Base-by-base conservation (phyloP, 2,329 filamentous ascomycete species). In the Penicillium sp. region DNA sequence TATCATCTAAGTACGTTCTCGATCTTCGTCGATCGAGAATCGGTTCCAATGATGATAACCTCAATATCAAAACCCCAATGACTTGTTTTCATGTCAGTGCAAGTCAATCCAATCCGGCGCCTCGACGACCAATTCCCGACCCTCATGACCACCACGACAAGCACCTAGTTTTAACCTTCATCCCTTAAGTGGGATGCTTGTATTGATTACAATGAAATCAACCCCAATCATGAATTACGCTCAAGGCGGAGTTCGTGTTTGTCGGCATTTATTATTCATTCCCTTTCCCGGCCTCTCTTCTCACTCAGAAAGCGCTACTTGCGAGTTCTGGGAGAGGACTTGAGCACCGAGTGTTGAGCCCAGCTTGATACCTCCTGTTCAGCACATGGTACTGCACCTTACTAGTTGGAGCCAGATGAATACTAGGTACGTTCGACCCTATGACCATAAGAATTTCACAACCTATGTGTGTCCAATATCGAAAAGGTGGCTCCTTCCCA, bases 291-390 rank as follows among this genome's bases (percentile, higher is more conserved):
- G 46, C 52, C 50, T 60, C 51, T 62, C 60, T 69, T 68, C 68
- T 71, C 68, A 71, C 54, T 61, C 64, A 64, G 59, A 51, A 53
- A 53, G 53, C 62, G 64, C 67, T 71, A 68, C 45, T 68, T 53
- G 68, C 63, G 63, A 48, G 52, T 66, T 58, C 56, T 69, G 67
- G 63, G 65, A 69, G 68, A 71, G 68, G 47, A 50, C 25, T 34
- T 7, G 14, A 25, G 29, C 9, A 31, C 39, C 14, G 8, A 18
- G 31, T 27, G 19, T 38, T 16, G 37, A 14, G 8, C 14, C 22
- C 29, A 9, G 25, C 11, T 25, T 42, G 35, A 2, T 34, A 33
- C 13, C 30, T 14, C 11, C n/a, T 35, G 5, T n/a, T n/a, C n/a
- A n/a, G n/a, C n/a, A n/a, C n/a, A n/a, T n/a, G n/a, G n/a, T n/a